These are phyloP conservation scores for Penicillium sp. DNA, from an alignment of 2,329 filamentous ascomycete species.

Conservation along the genomic window DNA sequence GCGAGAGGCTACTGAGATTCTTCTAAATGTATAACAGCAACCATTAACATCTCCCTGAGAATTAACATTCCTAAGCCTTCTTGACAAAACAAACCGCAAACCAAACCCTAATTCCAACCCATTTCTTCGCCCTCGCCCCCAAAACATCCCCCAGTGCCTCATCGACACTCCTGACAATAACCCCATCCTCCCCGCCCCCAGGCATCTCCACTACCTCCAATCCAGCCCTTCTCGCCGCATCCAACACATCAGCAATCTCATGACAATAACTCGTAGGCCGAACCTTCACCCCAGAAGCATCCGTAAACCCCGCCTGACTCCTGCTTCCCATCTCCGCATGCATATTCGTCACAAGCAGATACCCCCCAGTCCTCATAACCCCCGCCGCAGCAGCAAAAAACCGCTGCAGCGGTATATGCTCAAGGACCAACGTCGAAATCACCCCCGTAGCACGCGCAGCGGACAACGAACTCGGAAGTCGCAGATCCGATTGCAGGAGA, in stretches of 20 bases:
- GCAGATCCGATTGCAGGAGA: conserved; percentile 30
- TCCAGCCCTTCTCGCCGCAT: conserved; percentile 46
- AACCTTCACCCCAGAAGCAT: conserved; percentile 55
- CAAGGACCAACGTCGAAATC: conserved; percentile 61
- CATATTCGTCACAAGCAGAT: conserved; percentile 64
- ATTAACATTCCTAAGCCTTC: conserved; percentile 18
- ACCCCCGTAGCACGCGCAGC: conserved; percentile 43
- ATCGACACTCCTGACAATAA: conserved; percentile 47
- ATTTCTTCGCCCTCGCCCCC: conserved; percentile 61
- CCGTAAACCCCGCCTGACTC: conserved; percentile 61
- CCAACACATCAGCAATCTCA: conserved; percentile 50
- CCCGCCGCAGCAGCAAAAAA: conserved; percentile 53
- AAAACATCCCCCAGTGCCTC: conserved; percentile 56
- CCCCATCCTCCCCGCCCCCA: conserved; percentile 19
- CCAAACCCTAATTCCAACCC: conserved; percentile 57
- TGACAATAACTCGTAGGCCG: conserved; percentile 58
- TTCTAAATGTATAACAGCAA: conserved; percentile 37
- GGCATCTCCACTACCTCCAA: conserved; percentile 43
- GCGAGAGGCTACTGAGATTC: conserved; percentile 55
- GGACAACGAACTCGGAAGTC: conserved; percentile 17
- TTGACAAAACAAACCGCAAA: conserved; percentile 49
- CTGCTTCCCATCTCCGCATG: conserved; percentile 60
- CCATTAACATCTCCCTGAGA: background rate
- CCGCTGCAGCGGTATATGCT: conserved; percentile 57
- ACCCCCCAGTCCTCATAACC: conserved; percentile 47